Evolutionary conservation across 1,139 yeast species (phyloP).

Genomic region (Kazachstania sp.): DNA sequence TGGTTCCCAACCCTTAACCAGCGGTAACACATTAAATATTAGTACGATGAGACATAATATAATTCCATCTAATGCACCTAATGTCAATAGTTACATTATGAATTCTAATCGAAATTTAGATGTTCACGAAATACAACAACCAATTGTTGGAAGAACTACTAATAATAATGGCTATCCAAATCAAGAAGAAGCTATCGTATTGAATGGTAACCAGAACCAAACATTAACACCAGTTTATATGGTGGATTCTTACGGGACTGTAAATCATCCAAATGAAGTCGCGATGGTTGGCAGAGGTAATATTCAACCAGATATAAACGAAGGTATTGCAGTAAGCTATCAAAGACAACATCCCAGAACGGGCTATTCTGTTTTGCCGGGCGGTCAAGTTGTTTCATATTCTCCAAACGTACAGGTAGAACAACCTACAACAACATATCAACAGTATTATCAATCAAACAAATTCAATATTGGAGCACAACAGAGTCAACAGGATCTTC

Average conservation of each 20-base stretch:
- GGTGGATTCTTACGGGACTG: background rate
- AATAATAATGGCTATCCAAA: background rate
- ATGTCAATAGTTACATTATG: background rate
- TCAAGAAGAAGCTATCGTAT: background rate
- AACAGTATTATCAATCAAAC: background rate
- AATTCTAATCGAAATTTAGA: background rate
- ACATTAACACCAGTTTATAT: background rate
- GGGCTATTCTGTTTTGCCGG: background rate
- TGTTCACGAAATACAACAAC: background rate
- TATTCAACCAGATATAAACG: background rate
- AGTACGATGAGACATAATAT: background rate
- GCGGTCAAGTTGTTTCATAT: background rate
- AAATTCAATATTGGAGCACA: background rate
- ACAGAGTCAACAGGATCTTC: background rate
- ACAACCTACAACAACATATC: background rate
- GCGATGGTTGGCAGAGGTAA: background rate
- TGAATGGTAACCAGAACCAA: too few species aligned
- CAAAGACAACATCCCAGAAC: background rate
- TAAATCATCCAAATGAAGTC: background rate
- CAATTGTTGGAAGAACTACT: background rate
- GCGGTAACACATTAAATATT: background rate
- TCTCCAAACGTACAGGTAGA: background rate
- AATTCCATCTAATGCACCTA: background rate
- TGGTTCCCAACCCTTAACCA: background rate
- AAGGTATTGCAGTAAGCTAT: background rate